phyloP scores from a whole-genome alignment of 1,284 basidiomycete genomes.

The Ganoderma lingzhi region DNA sequence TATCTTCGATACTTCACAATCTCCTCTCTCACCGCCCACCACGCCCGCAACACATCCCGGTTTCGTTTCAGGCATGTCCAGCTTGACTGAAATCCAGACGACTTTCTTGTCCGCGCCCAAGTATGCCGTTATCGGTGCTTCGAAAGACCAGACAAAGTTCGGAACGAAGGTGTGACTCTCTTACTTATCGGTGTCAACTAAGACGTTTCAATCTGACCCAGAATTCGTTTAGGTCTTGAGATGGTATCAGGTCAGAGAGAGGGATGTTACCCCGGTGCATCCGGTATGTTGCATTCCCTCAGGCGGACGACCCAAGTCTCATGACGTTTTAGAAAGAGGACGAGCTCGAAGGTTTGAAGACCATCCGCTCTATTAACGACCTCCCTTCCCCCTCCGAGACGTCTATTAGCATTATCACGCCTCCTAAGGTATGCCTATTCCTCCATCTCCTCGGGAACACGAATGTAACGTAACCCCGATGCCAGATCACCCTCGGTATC shows the following conservation, averaged over 20 bases:
- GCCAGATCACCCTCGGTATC: slow-evolving; percentile 41
- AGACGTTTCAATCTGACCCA: not conserved
- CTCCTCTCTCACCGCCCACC: not conserved
- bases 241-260: slow-evolving; percentile 75
- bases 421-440: slow-evolving; percentile 61
- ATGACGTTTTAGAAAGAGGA: slow-evolving; percentile 59
- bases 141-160: slow-evolving; percentile 77
- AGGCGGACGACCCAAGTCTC: slow-evolving; percentile 2
- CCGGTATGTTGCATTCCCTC: slow-evolving; percentile 48
- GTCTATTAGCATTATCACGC: slow-evolving; percentile 83
- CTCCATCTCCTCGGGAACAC: not conserved
- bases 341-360: slow-evolving; percentile 68
- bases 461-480: not conserved
- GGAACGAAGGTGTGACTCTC: slow-evolving; percentile 70
- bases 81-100: slow-evolving; percentile 52
- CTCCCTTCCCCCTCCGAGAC: slow-evolving; percentile 74
- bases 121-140: slow-evolving; percentile 83
- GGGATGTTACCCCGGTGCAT: slow-evolving; percentile 76
- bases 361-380: slow-evolving; percentile 61
- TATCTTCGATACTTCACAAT: slow-evolving; percentile 14
- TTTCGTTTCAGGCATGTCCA: slow-evolving; percentile 33
- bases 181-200: not conserved
- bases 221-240: slow-evolving; percentile 61
- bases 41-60: not conserved
- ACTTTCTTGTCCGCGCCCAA: slow-evolving; percentile 66